These are phyloP conservation scores for Ustilago cynodontis DNA, from an alignment of 1,284 basidiomycete genomes.

Conservation along the genomic window DNA sequence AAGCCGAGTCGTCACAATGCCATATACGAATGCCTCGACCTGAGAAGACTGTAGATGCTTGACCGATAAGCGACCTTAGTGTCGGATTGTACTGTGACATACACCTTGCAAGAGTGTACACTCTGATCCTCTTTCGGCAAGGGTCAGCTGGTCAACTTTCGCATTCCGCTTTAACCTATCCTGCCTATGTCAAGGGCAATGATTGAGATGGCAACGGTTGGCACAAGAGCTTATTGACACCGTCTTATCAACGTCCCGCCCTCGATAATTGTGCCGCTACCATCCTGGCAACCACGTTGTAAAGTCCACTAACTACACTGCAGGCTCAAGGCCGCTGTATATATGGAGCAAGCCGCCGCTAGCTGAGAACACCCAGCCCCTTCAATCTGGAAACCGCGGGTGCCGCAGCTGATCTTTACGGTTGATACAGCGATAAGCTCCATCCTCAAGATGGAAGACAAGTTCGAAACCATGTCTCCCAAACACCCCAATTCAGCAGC, in stretches of 20 bases:
- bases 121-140: not conserved
- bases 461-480: constrained; percentile 6
- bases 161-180: not conserved
- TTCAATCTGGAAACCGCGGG: not conserved
- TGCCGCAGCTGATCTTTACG: too few species aligned
- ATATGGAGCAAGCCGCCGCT: not conserved
- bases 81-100: not conserved
- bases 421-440: too few species aligned
- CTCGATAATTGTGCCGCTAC: not conserved
- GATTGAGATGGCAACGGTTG: too few species aligned
- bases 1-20: too few species aligned
- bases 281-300: not conserved
- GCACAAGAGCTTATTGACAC: not conserved
- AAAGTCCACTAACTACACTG: not conserved
- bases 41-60: not conserved
- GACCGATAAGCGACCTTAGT: not conserved
- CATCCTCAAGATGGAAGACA: constrained; percentile 9
- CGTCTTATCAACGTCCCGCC: not conserved
- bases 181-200: not conserved
- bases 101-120: not conserved
- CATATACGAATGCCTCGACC: not conserved
- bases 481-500: constrained; percentile 5
- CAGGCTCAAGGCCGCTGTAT: not conserved
- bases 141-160: constrained; percentile 6
- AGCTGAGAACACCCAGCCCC: not conserved